Evolutionary conservation across 441 rosid genomes (phyloP), one percentile per base, ranked within the genome.

Genomic region (Brassica hybrid): DNA sequence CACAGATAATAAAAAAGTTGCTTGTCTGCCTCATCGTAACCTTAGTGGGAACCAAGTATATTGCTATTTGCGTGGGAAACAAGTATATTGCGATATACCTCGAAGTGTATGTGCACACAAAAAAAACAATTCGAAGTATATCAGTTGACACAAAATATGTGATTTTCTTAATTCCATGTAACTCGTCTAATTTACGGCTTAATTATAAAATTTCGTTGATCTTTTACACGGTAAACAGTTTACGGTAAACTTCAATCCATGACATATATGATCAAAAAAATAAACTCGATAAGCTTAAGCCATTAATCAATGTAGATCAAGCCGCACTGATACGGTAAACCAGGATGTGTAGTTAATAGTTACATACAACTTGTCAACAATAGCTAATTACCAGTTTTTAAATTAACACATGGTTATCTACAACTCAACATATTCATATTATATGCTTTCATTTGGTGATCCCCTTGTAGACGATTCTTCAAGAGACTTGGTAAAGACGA

Each of bases 1-100:
- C 69, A 60, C 77, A 72, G 36, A 67, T 78, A 72, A 65, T 30
- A 14, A 32, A 16, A 16, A 34, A 12, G 45, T 71, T 57, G 25
- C 21, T 65, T 71, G 38, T 19, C 67, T 30, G 76, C 72, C 67
- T 56, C 66, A 58, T 71, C 72, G 52, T 71, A 64, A 71, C 61
- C 76, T 78, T 73, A 78, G 81, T 78, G 81, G 81, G 69, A 67
- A 38, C 74, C 81, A 72, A 52, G 77, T 78, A 67, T 60, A 16
- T 67, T 62, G 23, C 23, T 2, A 21, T 21, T 21, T 21, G 72
- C 62, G n/a, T n/a, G n/a, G n/a, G n/a, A n/a, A n/a, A n/a, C n/a
- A n/a, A n/a, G n/a, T n/a, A n/a, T n/a, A n/a, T n/a, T n/a, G n/a
- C n/a, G n/a, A n/a, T n/a, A n/a, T n/a, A n/a, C n/a, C n/a, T n/a